These are phyloP conservation scores for Onygena corvina DNA, from an alignment of 2,329 filamentous ascomycete species.

Conservation along the genomic window DNA sequence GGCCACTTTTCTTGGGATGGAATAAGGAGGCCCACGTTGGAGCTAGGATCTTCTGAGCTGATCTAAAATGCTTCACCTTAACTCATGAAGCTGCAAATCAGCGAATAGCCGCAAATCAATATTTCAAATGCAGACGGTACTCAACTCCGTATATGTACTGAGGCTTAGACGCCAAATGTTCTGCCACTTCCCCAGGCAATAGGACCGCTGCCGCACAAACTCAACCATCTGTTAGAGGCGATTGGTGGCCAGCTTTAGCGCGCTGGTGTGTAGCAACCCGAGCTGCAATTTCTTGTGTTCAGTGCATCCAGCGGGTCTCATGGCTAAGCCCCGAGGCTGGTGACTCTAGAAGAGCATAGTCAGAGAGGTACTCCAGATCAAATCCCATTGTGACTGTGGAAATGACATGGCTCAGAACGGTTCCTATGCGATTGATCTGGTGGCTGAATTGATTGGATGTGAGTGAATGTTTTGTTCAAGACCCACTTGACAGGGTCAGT, in stretches of 20 bases:
- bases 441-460: conserved; percentile 33
- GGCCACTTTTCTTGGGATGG: not conserved
- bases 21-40: not conserved
- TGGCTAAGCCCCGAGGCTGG: not conserved
- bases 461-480: conserved; percentile 7
- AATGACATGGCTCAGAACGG: no score
- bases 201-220: not conserved
- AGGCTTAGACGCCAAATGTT: not conserved
- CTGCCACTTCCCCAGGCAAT: not conserved
- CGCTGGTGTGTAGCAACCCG: no score
- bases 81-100: not conserved
- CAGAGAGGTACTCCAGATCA: not conserved
- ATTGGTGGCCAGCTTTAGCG: no score
- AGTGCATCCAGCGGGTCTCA: not conserved
- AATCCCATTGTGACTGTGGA: no score
- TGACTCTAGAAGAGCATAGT: not conserved
- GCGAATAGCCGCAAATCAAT: not conserved
- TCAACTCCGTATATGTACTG: conserved; percentile 1
- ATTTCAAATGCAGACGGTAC: not conserved
- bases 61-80: not conserved
- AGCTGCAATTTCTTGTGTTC: no score
- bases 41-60: not conserved
- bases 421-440: conserved; percentile 14
- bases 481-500: conserved; percentile 11
- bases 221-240: not conserved